A percentile compares a stretch with the other conserved stretches of the same genome.
These are phyloP conservation scores for Annulohypoxylon moriforme DNA, from an alignment of 495 filamentous ascomycete species.

Conservation along the genomic window DNA sequence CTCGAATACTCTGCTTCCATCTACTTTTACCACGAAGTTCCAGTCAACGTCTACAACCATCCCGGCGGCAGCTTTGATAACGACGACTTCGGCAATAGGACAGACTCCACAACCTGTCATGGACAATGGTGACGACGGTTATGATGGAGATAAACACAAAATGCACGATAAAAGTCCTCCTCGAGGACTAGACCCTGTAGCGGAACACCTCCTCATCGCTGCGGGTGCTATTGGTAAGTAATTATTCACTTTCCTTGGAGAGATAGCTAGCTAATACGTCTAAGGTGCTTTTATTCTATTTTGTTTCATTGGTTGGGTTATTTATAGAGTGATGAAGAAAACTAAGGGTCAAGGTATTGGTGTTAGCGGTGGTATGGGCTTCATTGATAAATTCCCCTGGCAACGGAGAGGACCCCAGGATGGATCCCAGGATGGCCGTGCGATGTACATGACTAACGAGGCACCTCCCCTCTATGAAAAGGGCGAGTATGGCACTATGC, in stretches of 20 bases:
- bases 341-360: slow-evolving; percentile 31
- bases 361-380: slow-evolving; percentile 20
- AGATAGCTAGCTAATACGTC: not conserved
- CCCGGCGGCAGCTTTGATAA: not conserved
- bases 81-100: not conserved
- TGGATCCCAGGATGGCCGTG: slow-evolving; percentile 15
- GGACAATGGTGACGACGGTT: slow-evolving; percentile 27
- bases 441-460: slow-evolving; percentile 35
- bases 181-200: slow-evolving; percentile 48
- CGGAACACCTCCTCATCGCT: slow-evolving; percentile 59
- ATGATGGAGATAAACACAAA: slow-evolving; percentile 31
- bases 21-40: not conserved
- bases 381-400: slow-evolving; percentile 26
- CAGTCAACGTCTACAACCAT: slow-evolving; percentile 4
- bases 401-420: slow-evolving; percentile 9
- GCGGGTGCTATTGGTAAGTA: slow-evolving; percentile 62
- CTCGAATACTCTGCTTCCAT: not conserved
- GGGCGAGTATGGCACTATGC: slow-evolving; percentile 39
- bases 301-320: slow-evolving; percentile 54
- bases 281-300: slow-evolving; percentile 56
- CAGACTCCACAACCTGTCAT: slow-evolving; percentile 12
- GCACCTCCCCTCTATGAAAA: slow-evolving; percentile 55
- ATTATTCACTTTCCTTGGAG: not conserved
- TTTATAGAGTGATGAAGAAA: slow-evolving; percentile 53
- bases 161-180: slow-evolving; percentile 13